Evolutionary conservation across 306 rosid species (phyloP).

Genomic region (Rosa persica): DNA sequence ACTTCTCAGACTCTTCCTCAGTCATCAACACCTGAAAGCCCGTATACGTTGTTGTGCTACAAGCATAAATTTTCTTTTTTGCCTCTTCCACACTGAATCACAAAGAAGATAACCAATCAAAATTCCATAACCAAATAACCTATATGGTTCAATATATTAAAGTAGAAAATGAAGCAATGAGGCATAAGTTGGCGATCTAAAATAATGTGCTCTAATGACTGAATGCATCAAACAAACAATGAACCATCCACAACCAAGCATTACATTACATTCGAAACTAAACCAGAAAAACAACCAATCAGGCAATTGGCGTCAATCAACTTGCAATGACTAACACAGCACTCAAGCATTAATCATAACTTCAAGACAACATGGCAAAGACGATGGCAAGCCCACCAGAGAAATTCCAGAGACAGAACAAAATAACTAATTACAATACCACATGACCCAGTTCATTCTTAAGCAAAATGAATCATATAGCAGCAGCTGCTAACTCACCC

Average conservation of each 20-base stretch:
- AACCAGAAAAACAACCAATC: not conserved
- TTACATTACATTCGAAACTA: not conserved
- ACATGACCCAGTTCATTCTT: not conserved
- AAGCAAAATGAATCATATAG: not conserved
- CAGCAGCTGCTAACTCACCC: not conserved
- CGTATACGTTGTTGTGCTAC: slow-evolving; percentile 76
- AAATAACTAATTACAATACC: not conserved
- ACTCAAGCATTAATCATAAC: not conserved
- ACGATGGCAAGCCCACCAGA: not conserved
- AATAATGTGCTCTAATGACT: not conserved
- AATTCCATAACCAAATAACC: not conserved
- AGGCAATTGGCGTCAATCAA: not conserved
- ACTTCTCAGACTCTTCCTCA: slow-evolving; percentile 80
- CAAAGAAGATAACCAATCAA: not conserved
- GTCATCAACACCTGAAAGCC: slow-evolving; percentile 87
- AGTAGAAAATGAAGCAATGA: not conserved
- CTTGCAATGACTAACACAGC: not conserved
- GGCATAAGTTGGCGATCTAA: not conserved
- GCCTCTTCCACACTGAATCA: slow-evolving; percentile 79
- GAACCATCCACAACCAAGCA: not conserved
- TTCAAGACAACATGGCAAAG: not conserved
- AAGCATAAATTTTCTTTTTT: slow-evolving; percentile 78
- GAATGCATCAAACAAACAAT: not conserved
- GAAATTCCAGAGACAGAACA: not conserved
- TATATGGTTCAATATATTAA: not conserved